A percentile compares a stretch with the other conserved stretches of the same genome.
Evolutionary conservation across 1,139 yeast species (phyloP).

Genomic region (Yamadazyma blattariae): DNA sequence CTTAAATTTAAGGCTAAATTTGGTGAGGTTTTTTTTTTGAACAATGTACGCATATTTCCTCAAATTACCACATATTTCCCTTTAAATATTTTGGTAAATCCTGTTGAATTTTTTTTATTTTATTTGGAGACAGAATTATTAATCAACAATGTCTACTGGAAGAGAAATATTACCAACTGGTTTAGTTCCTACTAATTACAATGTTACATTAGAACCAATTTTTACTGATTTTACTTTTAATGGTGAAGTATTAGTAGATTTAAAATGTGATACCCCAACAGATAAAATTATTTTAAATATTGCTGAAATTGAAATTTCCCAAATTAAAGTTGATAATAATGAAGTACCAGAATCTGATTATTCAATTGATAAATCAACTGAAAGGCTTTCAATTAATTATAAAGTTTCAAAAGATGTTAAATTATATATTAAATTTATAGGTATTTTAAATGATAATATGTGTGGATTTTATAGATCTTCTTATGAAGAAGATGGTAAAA

Average conservation of each 20-base stretch:
- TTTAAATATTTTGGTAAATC: no score
- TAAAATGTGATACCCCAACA: conserved; percentile 58
- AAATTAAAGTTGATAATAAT: conserved; percentile 45
- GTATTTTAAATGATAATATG: conserved; percentile 76
- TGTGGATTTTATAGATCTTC: conserved; percentile 83
- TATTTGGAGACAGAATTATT: no score
- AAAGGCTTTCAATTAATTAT: conserved; percentile 61
- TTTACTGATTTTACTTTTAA: conserved; percentile 67
- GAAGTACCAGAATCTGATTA: conserved; percentile 25
- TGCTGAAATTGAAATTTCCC: conserved; percentile 60
- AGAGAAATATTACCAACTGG: conserved; percentile 72
- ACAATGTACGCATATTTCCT: no score
- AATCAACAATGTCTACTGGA: conserved; percentile 22
- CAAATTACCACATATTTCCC: no score
- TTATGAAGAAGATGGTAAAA: conserved; percentile 59
- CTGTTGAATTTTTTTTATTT: no score
- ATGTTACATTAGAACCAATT: conserved; percentile 69
- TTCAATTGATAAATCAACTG: conserved; percentile 47
- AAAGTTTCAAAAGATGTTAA: conserved; percentile 45
- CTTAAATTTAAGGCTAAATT: no score
- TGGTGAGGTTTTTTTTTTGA: no score
- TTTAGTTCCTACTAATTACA: conserved; percentile 72
- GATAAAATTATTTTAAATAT: conserved; percentile 55
- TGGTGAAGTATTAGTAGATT: conserved; percentile 64
- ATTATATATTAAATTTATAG: conserved; percentile 60